Evolutionary conservation across 2,329 filamentous ascomycete genomes (phyloP), one percentile per base, ranked within the genome.

Genomic region (Ceratocystis papillata): DNA sequence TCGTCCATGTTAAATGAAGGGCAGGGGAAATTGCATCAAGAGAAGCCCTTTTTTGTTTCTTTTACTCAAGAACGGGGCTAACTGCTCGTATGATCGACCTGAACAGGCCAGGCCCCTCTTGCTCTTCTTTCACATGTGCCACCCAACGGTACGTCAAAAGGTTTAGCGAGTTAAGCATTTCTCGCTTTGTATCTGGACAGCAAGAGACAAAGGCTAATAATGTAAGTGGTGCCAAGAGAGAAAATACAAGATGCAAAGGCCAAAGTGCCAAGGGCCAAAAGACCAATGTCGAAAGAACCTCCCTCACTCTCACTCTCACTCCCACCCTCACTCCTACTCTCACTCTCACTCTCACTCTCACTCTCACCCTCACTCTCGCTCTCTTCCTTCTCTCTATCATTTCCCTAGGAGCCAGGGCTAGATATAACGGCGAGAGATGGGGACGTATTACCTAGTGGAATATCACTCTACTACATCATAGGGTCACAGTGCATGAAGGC

Each of bases 61-160:
- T 41, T 5, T 5, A 41, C 37, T 41, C 10, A 41, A 41, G 5
- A 3, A 50, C 20, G 48, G 48, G 48, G 48, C 48, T 10, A 22
- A 50, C 8, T 20, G 2, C 48, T 15, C 50, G 50, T 28, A 25
- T 25, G 25, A 28, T 55, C 12, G 20, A 8, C 50, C 15, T 4
- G 2, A 55, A 5, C 10, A 22, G 12, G 5, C 28, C 28, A 22
- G 22, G 5, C 20, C 6, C 45, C n/a, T 48, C 46, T 10, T 48
- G 17, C 20, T 55, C 50, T 55, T 25, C 50, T 55, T 55, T 20
- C 28, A 55, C 25, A 55, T 25, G 50, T 55, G 50, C 50, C 46
- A 48, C 17, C 8, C 17, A 48, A 48, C 46, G 20, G 46, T 48
- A 48, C 46, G 46, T 20, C 46, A 48, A 48, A 48, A 22, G 46